phyloP scores from a whole-genome alignment of 805 yeast species.

The Danielozyma ontarioensis region DNA sequence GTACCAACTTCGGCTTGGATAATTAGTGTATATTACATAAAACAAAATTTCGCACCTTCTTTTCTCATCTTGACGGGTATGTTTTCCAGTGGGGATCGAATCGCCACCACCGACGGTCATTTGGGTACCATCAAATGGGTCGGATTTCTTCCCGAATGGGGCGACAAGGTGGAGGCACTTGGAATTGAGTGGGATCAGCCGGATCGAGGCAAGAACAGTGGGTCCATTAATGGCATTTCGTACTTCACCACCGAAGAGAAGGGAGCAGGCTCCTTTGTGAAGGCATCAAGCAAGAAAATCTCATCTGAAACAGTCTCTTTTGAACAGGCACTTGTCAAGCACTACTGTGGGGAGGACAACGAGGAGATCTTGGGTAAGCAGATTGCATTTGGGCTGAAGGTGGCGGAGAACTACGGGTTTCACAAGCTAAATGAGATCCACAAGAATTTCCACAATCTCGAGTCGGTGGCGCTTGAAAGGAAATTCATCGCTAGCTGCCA shows the following conservation, averaged over 20 bases:
- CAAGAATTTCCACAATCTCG: constrained; percentile 39
- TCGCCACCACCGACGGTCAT: constrained; percentile 31
- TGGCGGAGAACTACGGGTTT: constrained; percentile 62
- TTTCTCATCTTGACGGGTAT: not conserved
- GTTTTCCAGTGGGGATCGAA: not conserved
- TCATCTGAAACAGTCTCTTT: constrained; percentile 22
- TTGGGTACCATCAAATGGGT: constrained; percentile 58
- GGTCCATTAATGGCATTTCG: constrained; percentile 44
- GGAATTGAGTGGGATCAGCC: constrained; percentile 89
- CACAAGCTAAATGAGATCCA: constrained; percentile 48
- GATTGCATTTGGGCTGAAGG: constrained; percentile 50
- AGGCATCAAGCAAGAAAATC: constrained; percentile 34
- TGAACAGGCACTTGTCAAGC: constrained; percentile 43
- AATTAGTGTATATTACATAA: constrained; percentile 1
- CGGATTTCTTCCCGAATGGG: constrained; percentile 66
- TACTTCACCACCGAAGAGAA: constrained; percentile 47
- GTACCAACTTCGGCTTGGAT: constrained; percentile 35
- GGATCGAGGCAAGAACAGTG: constrained; percentile 67
- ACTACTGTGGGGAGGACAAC: constrained; percentile 39
- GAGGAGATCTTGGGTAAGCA: constrained; percentile 15
- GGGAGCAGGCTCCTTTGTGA: constrained; percentile 62
- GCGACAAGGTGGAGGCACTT: constrained; percentile 41
- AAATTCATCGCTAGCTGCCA: constrained; percentile 31
- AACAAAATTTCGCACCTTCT: not conserved
- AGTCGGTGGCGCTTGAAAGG: constrained; percentile 46